Base-by-base conservation (phyloP, 345 rosid species). In the Punica granatum region DNA sequence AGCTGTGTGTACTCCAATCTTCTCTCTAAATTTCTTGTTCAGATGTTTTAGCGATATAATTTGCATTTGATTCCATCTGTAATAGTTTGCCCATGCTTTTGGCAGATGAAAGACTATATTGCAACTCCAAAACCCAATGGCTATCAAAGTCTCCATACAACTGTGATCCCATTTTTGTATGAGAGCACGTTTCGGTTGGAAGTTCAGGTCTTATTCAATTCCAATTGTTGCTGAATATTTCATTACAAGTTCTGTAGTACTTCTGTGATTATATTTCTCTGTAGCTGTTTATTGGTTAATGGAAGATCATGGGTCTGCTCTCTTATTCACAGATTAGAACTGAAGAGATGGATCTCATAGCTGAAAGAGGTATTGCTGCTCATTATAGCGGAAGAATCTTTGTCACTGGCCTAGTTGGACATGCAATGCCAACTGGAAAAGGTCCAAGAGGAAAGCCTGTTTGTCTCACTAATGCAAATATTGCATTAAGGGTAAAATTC, bases 41-140 rank as follows among this genome's bases (percentile, higher is more conserved):
- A 36, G 6, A 6, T 28, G 33, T 13, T 32, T 31, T 59, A 32
- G 19, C 34, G 31, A 7, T 65, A 31, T 23, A 6, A 26, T 58
- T 37, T 49, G n/a, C 10, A 16, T 19, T 51, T 28, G 32, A 30
- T 34, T 64, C 8, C 28, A 16, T 21, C 15, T 63, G 19, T 60
- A 36, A 46, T 21, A 26, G 66, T 8, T 53, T 73, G 60, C 71
- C 12, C 71, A 72, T 79, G 62, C 53, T 64, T 43, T 37, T 69
- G 58, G 68, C 81, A 94, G 99, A 86, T 91, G 82, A 94, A 94
- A 80, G 98, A 92, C 81, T 91, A 94, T 75, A 94, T 94, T 78
- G 97, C 99, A 15, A 94, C 99, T 66, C 90, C 98, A 8, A 94
- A 94, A 77, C 99, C 99, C 64, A 94, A 94, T 70, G 99, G 99